phyloP scores from a whole-genome alignment of 2,329 filamentous ascomycete genomes.

The Pestalotiopsis sp. region DNA sequence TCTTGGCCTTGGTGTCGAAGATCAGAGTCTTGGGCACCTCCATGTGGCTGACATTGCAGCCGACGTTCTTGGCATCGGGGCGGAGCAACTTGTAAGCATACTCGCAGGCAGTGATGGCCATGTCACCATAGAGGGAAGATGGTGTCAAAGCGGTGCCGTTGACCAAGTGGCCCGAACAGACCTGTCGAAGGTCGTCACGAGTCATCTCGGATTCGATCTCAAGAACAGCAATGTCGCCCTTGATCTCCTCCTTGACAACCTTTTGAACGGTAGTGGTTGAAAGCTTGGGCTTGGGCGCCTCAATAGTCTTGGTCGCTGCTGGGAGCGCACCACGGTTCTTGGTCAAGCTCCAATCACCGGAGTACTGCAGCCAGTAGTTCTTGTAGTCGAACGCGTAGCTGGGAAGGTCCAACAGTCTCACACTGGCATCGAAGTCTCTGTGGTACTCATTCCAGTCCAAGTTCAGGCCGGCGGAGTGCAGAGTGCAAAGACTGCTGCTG shows the following conservation, averaged over 20 bases:
- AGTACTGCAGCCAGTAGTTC: constrained; percentile 73
- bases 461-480: constrained; percentile 60
- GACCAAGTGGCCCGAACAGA: constrained; percentile 68
- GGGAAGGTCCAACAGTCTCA: constrained; percentile 66
- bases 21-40: constrained; percentile 74
- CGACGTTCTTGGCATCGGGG: constrained; percentile 57
- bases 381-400: constrained; percentile 72
- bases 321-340: constrained; percentile 62
- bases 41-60: constrained; percentile 67
- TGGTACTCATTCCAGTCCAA: constrained; percentile 72
- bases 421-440: constrained; percentile 58
- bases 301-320: constrained; percentile 40
- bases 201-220: constrained; percentile 69
- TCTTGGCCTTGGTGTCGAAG: constrained; percentile 44
- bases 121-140: constrained; percentile 55
- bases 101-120: constrained; percentile 61
- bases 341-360: constrained; percentile 59
- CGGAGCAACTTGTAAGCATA: constrained; percentile 68
- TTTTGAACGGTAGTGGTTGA: constrained; percentile 68
- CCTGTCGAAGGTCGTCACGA: constrained; percentile 62
- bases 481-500: constrained; percentile 55
- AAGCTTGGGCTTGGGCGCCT: constrained; percentile 52
- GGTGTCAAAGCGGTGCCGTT: constrained; percentile 69
- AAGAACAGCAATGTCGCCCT: constrained; percentile 59
- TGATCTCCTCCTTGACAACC: constrained; percentile 64